These are phyloP conservation scores for Penicillium sp. DNA, from an alignment of 2,329 filamentous ascomycete genomes.

Conservation along the genomic window DNA sequence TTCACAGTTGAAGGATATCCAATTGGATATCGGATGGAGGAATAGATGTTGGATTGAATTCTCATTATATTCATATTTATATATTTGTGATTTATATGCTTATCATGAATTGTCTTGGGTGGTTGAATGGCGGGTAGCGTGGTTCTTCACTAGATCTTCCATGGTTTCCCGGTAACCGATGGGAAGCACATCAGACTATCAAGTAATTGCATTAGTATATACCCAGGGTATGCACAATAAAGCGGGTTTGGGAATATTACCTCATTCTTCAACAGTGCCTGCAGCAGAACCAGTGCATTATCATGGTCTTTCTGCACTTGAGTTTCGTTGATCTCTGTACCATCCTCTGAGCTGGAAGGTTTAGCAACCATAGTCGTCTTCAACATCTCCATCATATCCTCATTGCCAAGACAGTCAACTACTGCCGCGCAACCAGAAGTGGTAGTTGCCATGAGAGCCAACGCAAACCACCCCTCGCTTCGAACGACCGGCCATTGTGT, in stretches of 20 bases:
- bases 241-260: constrained; percentile 31
- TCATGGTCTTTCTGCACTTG: constrained; percentile 44
- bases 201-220: constrained; percentile 7
- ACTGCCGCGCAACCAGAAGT: constrained; percentile 38
- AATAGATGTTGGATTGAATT: not conserved
- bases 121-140: not conserved
- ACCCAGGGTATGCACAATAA: not conserved
- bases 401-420: constrained; percentile 39
- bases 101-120: not conserved
- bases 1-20: not conserved
- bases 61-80: not conserved
- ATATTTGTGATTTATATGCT: not conserved
- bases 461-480: constrained; percentile 55
- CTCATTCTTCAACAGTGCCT: constrained; percentile 44
- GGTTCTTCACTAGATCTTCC: constrained; percentile 17
- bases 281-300: constrained; percentile 45
- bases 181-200: constrained; percentile 35
- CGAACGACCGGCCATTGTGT: constrained; percentile 53
- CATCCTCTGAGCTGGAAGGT: constrained; percentile 15
- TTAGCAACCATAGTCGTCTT: constrained; percentile 34
- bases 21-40: too few species aligned
- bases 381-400: constrained; percentile 39
- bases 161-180: constrained; percentile 30
- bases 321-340: constrained; percentile 28
- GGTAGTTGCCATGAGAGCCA: constrained; percentile 51